These are phyloP conservation scores for Termitomyces sp. DNA, from an alignment of 768 basidiomycete genomes.

Conservation along the genomic window DNA sequence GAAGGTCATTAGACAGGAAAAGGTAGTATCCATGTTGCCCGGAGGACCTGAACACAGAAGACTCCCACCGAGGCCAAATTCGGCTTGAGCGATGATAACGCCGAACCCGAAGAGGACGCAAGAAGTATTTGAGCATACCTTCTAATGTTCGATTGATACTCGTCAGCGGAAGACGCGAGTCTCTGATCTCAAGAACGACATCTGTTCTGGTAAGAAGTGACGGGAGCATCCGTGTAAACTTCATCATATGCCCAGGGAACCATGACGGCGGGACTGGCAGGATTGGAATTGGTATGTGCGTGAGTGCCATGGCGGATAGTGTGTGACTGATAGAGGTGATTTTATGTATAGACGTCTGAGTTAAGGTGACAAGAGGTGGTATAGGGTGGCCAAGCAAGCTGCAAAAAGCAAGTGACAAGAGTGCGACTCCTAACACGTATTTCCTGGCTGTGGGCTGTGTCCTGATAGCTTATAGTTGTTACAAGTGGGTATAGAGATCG, in stretches of 20 bases:
- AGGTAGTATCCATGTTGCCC: background rate
- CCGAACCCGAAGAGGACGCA: slow-evolving; percentile 22
- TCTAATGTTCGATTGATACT: slow-evolving; percentile 91
- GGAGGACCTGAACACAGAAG: background rate
- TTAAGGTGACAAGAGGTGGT: background rate
- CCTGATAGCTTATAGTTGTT: background rate
- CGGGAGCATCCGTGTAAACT: slow-evolving; percentile 76
- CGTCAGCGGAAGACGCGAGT: slow-evolving; percentile 89
- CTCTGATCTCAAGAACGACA: slow-evolving; percentile 91
- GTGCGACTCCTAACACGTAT: background rate
- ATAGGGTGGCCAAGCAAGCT: background rate
- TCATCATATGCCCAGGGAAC: slow-evolving; percentile 96
- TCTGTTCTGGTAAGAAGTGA: slow-evolving; percentile 76
- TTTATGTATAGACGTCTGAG: slow-evolving; percentile 5
- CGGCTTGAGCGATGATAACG: background rate
- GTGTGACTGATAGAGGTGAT: background rate
- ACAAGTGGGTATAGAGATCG: background rate
- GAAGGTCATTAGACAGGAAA: background rate
- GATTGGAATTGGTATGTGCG: slow-evolving; percentile 33
- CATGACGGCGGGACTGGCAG: slow-evolving; percentile 82
- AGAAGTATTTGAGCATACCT: slow-evolving; percentile 44
- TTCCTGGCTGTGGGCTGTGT: background rate
- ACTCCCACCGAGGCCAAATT: background rate
- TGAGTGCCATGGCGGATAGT: slow-evolving; percentile 25
- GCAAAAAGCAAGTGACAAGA: background rate